These are phyloP conservation scores for Terana coerulea DNA, from an alignment of 768 basidiomycete species.

Conservation along the genomic window DNA sequence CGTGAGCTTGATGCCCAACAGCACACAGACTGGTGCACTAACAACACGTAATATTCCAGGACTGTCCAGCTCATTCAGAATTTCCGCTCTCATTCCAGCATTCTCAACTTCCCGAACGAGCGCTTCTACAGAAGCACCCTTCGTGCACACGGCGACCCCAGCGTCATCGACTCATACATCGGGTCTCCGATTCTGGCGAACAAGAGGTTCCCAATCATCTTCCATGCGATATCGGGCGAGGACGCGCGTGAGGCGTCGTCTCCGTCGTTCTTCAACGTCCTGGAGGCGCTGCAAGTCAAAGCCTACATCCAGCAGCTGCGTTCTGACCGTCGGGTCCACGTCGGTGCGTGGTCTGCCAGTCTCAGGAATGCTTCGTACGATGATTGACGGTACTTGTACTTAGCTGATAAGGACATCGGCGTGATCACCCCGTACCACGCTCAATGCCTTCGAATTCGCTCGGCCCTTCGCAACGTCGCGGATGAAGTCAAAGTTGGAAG, in stretches of 20 bases:
- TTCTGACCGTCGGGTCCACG: conserved; percentile 30
- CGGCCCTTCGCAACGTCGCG: conserved; percentile 26
- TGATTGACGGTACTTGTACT: not conserved
- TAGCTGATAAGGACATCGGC: conserved; percentile 53
- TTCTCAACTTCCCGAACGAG: conserved; percentile 59
- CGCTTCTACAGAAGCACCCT: conserved; percentile 55
- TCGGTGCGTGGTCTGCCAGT: conserved; percentile 29
- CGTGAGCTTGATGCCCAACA: conserved; percentile 10
- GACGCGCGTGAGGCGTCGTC: conserved; percentile 65
- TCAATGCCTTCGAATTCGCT: conserved; percentile 48
- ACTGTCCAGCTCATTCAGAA: conserved; percentile 62
- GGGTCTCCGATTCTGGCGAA: conserved; percentile 29
- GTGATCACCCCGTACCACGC: conserved; percentile 63
- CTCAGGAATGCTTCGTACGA: not conserved
- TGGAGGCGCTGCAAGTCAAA: conserved; percentile 53
- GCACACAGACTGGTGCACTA: no score
- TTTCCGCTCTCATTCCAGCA: conserved; percentile 59
- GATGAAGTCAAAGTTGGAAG: conserved; percentile 53
- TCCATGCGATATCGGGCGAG: conserved; percentile 56
- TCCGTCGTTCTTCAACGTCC: conserved; percentile 69
- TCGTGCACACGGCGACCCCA: conserved; percentile 38
- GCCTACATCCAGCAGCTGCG: conserved; percentile 33
- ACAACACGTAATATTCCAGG: conserved; percentile 31
- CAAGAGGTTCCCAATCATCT: conserved; percentile 55
- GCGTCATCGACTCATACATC: conserved; percentile 25